Conservation (phyloP, 805 yeast genomes). For the Schwanniomyces pseudopolymorphus region DNA sequence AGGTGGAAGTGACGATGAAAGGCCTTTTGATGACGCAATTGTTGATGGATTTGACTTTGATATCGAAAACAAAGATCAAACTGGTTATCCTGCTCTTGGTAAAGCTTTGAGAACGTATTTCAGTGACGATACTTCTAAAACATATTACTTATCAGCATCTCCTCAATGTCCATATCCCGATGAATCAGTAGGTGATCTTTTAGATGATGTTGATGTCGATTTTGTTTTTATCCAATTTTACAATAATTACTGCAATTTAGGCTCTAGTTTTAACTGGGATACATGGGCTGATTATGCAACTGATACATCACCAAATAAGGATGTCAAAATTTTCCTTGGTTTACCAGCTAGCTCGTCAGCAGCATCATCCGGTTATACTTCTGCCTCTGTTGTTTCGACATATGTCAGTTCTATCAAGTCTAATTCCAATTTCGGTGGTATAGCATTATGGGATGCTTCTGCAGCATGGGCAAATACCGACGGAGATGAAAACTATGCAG, state of each 20-base stretch:
- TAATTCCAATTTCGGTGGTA: conserved; percentile 33
- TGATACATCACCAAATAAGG: conserved; percentile 52
- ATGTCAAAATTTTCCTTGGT: conserved; percentile 72
- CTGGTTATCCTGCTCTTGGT: conserved; percentile 27
- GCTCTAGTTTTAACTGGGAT: conserved; percentile 56
- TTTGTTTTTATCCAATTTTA: conserved; percentile 86
- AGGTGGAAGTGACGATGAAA: conserved; percentile 20
- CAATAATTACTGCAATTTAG: conserved; percentile 73
- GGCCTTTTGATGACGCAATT: conserved; percentile 27
- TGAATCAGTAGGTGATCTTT: conserved; percentile 31
- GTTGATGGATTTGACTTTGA: conserved; percentile 36
- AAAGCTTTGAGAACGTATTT: conserved; percentile 20
- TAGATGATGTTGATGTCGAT: conserved; percentile 60
- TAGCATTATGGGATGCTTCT: conserved; percentile 38
- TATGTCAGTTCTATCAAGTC: conserved; percentile 14
- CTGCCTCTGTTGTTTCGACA: conserved; percentile 16
- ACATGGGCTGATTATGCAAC: conserved; percentile 71
- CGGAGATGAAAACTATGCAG: conserved; percentile 19
- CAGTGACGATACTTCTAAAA: conserved; percentile 40
- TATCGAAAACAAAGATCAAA: conserved; percentile 21
- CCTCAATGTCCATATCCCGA: conserved; percentile 93
- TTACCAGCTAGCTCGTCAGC: conserved; percentile 54
- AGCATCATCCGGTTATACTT: conserved; percentile 43
- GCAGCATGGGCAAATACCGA: conserved; percentile 20
- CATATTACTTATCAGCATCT: conserved; percentile 79